These are phyloP conservation scores for Wickerhamomyces alni DNA, from an alignment of 805 yeast genomes.

Conservation along the genomic window DNA sequence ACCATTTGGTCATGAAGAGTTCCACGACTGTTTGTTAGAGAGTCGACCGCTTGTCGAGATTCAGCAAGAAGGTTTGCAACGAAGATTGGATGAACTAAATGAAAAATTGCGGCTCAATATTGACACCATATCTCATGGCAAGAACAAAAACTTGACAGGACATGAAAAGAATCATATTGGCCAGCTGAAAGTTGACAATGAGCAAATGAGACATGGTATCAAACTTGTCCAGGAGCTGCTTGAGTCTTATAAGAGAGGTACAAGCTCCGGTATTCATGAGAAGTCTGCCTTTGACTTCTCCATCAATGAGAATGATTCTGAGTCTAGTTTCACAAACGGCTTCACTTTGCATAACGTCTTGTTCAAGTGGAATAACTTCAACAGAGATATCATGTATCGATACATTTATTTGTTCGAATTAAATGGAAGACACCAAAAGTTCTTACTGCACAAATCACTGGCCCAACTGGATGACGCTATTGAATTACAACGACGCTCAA, in stretches of 20 bases:
- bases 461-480: slow-evolving; percentile 46
- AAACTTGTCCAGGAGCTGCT: slow-evolving; percentile 12
- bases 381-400: slow-evolving; percentile 57
- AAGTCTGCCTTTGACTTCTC: slow-evolving; percentile 9
- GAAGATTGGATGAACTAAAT: slow-evolving; percentile 12
- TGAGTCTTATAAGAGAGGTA: slow-evolving; percentile 6
- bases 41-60: slow-evolving; percentile 37
- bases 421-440: slow-evolving; percentile 36
- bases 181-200: slow-evolving; percentile 19
- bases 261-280: slow-evolving; percentile 1
- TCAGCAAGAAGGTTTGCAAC: slow-evolving; percentile 32
- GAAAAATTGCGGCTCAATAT: slow-evolving; percentile 29
- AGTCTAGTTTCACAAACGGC: slow-evolving; percentile 38
- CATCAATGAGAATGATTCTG: slow-evolving; percentile 12
- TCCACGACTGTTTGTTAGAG: slow-evolving; percentile 52
- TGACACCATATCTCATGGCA: too few relatives aligned
- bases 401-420: slow-evolving; percentile 47
- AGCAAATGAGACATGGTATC: slow-evolving; percentile 17
- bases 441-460: slow-evolving; percentile 43
- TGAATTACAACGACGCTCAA: slow-evolving; percentile 24
- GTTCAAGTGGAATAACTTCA: slow-evolving; percentile 70
- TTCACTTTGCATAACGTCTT: slow-evolving; percentile 69
- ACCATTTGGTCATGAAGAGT: slow-evolving; percentile 47
- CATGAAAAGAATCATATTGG: slow-evolving; percentile 5
- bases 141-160: slow-evolving; percentile 21